These are phyloP conservation scores for Ogataea degrootiae DNA, from an alignment of 805 yeast species.

Conservation along the genomic window DNA sequence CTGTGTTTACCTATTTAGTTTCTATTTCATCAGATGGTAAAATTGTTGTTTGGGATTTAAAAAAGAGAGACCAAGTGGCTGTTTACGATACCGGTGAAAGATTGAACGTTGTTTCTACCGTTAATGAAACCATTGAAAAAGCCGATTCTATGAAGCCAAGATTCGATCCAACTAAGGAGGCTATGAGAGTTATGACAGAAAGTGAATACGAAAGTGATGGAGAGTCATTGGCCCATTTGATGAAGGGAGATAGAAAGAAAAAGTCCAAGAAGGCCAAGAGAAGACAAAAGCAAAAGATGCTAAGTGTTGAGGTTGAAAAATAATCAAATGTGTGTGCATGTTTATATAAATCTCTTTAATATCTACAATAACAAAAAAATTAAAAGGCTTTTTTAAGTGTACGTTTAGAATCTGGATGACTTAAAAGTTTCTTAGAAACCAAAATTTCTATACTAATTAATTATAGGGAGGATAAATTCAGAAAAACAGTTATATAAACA, in stretches of 20 bases:
- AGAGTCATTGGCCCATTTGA: conserved; percentile 54
- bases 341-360: background rate
- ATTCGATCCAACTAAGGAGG: conserved; percentile 32
- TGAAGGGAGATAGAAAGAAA: conserved; percentile 42
- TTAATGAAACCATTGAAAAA: conserved; percentile 76
- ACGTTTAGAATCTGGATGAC: background rate
- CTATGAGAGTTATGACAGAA: conserved; percentile 41
- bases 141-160: conserved; percentile 55
- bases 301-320: conserved; percentile 51
- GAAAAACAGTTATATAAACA: background rate
- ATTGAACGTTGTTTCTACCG: conserved; percentile 75
- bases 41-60: conserved; percentile 84
- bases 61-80: conserved; percentile 71
- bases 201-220: conserved; percentile 77
- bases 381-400: too few relatives aligned
- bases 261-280: conserved; percentile 38
- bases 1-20: conserved; percentile 43
- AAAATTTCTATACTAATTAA: background rate
- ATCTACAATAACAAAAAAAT: too few relatives aligned
- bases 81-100: conserved; percentile 90
- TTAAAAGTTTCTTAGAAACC: background rate
- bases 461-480: background rate
- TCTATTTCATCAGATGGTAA: conserved; percentile 92
- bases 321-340: background rate
- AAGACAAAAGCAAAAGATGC: conserved; percentile 36